A percentile compares a stretch with the other conserved stretches of the same genome.
phyloP scores from a whole-genome alignment of 2,329 filamentous ascomycete genomes.

The Penicillium sp. region DNA sequence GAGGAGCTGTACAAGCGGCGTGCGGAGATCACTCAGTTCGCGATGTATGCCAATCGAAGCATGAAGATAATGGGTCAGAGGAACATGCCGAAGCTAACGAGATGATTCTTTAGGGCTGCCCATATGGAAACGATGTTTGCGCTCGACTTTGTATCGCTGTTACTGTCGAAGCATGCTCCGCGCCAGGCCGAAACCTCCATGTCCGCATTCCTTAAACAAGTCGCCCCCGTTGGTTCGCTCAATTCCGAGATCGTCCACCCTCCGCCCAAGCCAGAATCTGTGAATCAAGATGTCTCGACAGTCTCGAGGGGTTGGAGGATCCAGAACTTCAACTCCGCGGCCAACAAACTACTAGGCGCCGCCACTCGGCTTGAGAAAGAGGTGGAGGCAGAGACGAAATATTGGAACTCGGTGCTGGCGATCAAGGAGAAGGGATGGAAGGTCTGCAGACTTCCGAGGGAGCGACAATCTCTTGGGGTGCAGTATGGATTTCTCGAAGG shows the following conservation, averaged over 20 bases:
- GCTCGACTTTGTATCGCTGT: constrained; percentile 80
- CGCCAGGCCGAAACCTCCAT: constrained; percentile 71
- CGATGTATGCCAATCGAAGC: constrained; percentile 36
- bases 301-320: constrained; percentile 74
- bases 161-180: constrained; percentile 81
- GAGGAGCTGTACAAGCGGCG: constrained; percentile 50
- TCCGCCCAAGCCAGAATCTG: constrained; percentile 61
- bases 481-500: constrained; percentile 86
- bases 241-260: constrained; percentile 68
- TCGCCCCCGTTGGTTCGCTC: constrained; percentile 74
- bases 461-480: constrained; percentile 77
- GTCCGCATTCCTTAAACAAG: constrained; percentile 70
- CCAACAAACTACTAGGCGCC: constrained; percentile 73
- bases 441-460: constrained; percentile 74
- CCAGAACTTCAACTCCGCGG: constrained; percentile 74
- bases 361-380: constrained; percentile 75
- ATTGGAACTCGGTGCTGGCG: constrained; percentile 84
- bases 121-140: constrained; percentile 62
- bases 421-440: constrained; percentile 87
- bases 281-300: constrained; percentile 57
- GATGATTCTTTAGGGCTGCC: constrained; percentile 39
- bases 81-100: constrained; percentile 10
- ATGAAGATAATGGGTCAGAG: not conserved
- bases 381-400: constrained; percentile 77
- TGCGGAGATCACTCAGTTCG: constrained; percentile 50